These are phyloP conservation scores for Eucalyptus pauciflora DNA, from an alignment of 345 rosid genomes.

Conservation along the genomic window DNA sequence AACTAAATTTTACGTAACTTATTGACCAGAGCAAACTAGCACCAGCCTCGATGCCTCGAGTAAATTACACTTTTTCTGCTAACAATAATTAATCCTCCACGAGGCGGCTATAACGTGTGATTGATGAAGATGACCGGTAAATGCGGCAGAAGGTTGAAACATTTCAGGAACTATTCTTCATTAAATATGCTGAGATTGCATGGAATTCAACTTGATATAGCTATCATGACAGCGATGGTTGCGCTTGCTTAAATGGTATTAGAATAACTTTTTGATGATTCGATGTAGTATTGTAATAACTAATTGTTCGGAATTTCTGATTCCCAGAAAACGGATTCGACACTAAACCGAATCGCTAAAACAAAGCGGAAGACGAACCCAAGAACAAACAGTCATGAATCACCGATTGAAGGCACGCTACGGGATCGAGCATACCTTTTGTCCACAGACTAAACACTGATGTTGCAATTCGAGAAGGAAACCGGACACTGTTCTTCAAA, in stretches of 20 bases:
- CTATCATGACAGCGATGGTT: background rate
- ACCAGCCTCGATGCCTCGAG: background rate
- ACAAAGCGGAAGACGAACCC: too few species aligned
- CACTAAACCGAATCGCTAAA: too few species aligned
- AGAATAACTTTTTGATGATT: background rate
- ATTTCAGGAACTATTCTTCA: background rate
- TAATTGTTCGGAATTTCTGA: too few species aligned
- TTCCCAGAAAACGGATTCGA: too few species aligned
- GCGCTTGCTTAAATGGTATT: background rate
- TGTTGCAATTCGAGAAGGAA: too few species aligned
- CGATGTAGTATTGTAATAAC: background rate
- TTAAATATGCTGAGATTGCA: background rate
- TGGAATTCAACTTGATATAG: background rate
- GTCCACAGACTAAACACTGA: too few species aligned
- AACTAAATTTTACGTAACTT: background rate
- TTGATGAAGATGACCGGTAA: background rate
- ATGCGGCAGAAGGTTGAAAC: background rate
- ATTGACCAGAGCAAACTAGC: background rate
- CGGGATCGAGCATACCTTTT: too few species aligned
- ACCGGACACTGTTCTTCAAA: too few species aligned
- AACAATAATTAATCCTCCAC: background rate
- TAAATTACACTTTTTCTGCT: background rate
- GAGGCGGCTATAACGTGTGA: background rate
- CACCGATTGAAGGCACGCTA: too few species aligned
- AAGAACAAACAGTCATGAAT: too few species aligned